Evolutionary conservation across 257 asterid genomes (phyloP).

Genomic region (Knoxia roxburghii): DNA sequence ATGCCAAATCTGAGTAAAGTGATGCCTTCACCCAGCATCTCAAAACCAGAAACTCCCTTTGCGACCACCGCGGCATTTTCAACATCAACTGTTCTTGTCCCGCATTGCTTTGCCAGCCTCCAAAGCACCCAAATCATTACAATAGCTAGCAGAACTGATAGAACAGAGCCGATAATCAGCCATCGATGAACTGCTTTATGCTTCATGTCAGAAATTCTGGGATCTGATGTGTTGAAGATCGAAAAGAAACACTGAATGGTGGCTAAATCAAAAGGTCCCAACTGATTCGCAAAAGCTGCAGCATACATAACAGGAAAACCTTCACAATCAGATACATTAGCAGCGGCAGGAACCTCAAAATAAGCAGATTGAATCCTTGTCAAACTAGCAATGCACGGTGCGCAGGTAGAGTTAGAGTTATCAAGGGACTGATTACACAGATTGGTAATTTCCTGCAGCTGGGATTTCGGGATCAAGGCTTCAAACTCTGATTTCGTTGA

Average conservation of each 20-base stretch:
- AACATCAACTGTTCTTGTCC: neutral
- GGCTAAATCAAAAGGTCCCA: constrained; percentile 17
- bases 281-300: constrained; percentile 16
- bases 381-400: constrained; percentile 1
- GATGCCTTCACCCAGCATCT: constrained; percentile 7
- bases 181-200: neutral
- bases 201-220: neutral
- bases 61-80: neutral
- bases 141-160: neutral
- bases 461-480: neutral
- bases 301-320: constrained; percentile 8
- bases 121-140: neutral
- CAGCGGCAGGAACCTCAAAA: neutral
- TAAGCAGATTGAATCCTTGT: neutral
- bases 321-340: constrained; percentile 8
- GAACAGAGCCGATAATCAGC: neutral
- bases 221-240: neutral
- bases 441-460: neutral
- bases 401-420: constrained; percentile 7
- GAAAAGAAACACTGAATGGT: constrained; percentile 15
- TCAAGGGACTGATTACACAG: constrained; percentile 5
- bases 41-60: constrained; percentile 4
- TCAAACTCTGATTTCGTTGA: neutral
- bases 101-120: neutral
- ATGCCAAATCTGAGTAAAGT: constrained; percentile 8